phyloP scores from a whole-genome alignment of 129 eudicot genomes.

The carrot (Daucus carota) region DH1_v3.0 NC_030382.2:28186501-28187000 shows the following conservation, averaged over 20 bases:
- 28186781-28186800: no score
- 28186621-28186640: not conserved
- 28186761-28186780: no score
- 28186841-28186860: not conserved
- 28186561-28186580: conserved; percentile 81
- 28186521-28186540: conserved; percentile 60
- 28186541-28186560: conserved; percentile 81
- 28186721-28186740: no score
- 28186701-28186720: no score
- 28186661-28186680: not conserved
- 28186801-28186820: no score
- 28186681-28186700: not conserved
- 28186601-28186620: conserved; percentile 34
- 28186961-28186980: not conserved
- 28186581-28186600: conserved; percentile 68
- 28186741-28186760: no score
- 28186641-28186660: not conserved
- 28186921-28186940: not conserved
- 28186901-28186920: not conserved
- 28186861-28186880: not conserved
- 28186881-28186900: not conserved
- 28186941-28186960: not conserved
- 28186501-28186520: conserved; percentile 81
- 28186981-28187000: not conserved
- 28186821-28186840: no score